Evolutionary conservation across 768 basidiomycete genomes (phyloP).

Genomic region (Phlebiopsis gigantea): DNA sequence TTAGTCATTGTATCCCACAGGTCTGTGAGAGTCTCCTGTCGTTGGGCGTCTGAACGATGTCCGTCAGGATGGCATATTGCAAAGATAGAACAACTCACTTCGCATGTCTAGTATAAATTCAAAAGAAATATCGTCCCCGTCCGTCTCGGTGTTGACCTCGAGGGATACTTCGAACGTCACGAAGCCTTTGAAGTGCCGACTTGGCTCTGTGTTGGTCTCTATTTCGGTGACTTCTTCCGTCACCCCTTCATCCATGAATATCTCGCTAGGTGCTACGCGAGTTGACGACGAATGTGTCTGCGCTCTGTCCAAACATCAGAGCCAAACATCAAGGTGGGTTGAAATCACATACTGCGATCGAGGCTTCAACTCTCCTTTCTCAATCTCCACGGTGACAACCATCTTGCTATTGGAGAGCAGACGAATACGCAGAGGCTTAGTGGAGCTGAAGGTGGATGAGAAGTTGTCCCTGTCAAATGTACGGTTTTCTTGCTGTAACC

Average conservation of each 20-base stretch:
- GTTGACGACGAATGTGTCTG: not conserved
- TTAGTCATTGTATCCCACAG: not conserved
- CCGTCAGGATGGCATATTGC: no score
- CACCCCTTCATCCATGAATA: not conserved
- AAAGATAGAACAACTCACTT: no score
- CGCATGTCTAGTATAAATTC: not conserved
- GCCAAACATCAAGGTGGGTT: no score
- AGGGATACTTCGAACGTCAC: not conserved
- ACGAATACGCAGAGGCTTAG: not conserved
- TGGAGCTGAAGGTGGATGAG: constrained; percentile 9
- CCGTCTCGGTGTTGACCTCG: not conserved
- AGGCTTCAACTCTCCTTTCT: constrained; percentile 1
- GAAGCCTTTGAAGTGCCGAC: not conserved
- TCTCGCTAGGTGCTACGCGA: not conserved
- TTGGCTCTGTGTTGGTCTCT: no score
- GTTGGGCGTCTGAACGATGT: not conserved
- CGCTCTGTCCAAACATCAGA: no score
- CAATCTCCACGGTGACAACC: constrained; percentile 12
- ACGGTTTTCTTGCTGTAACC: not conserved
- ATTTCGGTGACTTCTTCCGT: no score
- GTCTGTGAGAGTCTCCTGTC: not conserved
- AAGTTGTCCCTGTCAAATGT: constrained; percentile 4
- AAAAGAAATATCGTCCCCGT: not conserved
- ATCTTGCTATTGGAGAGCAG: constrained; percentile 14
- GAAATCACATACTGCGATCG: not conserved